These are phyloP conservation scores for Recurvomyces mirabilis DNA, from an alignment of 495 filamentous ascomycete genomes.

Conservation along the genomic window DNA sequence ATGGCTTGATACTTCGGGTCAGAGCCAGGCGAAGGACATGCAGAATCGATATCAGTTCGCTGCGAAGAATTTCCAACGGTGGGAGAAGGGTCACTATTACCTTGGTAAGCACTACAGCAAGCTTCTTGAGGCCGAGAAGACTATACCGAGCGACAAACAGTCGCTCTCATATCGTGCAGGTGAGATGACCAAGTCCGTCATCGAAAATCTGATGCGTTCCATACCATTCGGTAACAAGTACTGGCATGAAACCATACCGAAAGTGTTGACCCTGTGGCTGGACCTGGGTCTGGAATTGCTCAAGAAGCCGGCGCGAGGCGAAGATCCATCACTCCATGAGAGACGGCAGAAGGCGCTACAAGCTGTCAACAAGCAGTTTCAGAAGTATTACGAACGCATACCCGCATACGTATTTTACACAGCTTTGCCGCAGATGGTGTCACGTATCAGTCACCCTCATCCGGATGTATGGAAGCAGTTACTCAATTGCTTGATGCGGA, in stretches of 20 bases:
- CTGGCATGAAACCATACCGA: constrained; percentile 82
- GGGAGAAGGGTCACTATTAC: constrained; percentile 97
- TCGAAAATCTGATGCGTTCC: constrained; percentile 85
- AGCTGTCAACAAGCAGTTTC: constrained; percentile 58
- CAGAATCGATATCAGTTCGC: constrained; percentile 70
- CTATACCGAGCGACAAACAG: constrained; percentile 56
- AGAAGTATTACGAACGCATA: constrained; percentile 60
- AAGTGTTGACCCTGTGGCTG: constrained; percentile 84
- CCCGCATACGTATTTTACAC: constrained; percentile 90
- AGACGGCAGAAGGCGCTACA: constrained; percentile 55
- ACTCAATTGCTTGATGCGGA: constrained; percentile 65
- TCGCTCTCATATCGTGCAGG: constrained; percentile 51
- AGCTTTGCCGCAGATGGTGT: constrained; percentile 81
- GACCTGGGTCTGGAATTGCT: constrained; percentile 71
- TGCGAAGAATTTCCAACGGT: constrained; percentile 48
- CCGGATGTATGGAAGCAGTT: constrained; percentile 61
- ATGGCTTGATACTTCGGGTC: constrained; percentile 87
- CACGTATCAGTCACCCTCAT: constrained; percentile 81
- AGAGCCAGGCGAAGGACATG: constrained; percentile 69
- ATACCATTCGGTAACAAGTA: constrained; percentile 85
- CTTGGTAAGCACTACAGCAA: constrained; percentile 97
- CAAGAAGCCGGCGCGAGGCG: constrained; percentile 34
- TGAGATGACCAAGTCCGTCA: constrained; percentile 75
- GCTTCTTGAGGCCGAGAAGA: constrained; percentile 77
- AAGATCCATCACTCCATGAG: constrained; percentile 34